Evolutionary conservation across 2,329 filamentous ascomycete species (phyloP).

Genomic region (Neofusicoccum ribis): DNA sequence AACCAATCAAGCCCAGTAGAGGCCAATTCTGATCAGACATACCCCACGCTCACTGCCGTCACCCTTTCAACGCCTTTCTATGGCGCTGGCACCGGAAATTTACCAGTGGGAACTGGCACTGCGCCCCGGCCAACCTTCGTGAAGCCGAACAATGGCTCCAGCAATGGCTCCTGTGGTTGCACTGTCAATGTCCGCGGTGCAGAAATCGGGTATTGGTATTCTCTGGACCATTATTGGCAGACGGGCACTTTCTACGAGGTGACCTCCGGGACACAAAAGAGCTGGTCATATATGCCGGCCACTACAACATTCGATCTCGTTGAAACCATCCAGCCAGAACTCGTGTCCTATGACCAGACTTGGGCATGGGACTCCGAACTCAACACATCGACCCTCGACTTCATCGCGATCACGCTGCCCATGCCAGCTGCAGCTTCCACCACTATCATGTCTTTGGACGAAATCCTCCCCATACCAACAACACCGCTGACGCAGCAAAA

Average conservation of each 20-base stretch:
- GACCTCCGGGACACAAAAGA: neutral
- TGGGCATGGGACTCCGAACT: conserved; percentile 22
- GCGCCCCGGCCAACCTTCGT: neutral
- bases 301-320: conserved; percentile 34
- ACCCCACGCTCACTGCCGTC: neutral
- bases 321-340: conserved; percentile 26
- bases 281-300: conserved; percentile 32
- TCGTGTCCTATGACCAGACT: conserved; percentile 25
- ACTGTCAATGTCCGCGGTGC: conserved; percentile 37
- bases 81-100: neutral
- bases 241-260: neutral
- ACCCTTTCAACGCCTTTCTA: neutral
- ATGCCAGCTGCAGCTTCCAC: conserved; percentile 35
- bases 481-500: conserved; percentile 25
- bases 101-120: neutral
- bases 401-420: neutral
- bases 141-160: conserved; percentile 1
- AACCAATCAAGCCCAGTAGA: neutral
- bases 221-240: conserved; percentile 10
- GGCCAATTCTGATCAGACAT: neutral
- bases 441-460: conserved; percentile 30
- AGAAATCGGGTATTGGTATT: conserved; percentile 36
- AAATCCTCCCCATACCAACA: conserved; percentile 27
- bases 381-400: conserved; percentile 20
- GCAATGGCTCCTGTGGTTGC: conserved; percentile 27